phyloP scores from a whole-genome alignment of 495 filamentous ascomycete species.

The Glonium stellatum region DNA sequence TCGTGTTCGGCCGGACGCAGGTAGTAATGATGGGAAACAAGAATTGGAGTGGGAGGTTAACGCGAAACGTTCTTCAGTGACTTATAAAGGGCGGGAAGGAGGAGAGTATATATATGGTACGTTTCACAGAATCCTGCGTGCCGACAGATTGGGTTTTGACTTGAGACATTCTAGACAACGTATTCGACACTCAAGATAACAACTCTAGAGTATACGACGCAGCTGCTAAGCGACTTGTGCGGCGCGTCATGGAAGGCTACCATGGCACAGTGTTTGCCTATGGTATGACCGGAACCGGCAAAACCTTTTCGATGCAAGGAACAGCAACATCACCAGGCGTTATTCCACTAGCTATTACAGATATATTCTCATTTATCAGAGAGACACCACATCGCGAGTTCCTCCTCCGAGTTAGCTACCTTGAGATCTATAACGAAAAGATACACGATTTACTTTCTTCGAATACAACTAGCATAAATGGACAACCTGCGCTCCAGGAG shows the following conservation, averaged over 20 bases:
- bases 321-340: conserved; percentile 95
- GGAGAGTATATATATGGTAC: conserved; percentile 90
- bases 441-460: conserved; percentile 88
- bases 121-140: conserved; percentile 19
- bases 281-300: conserved; percentile 97
- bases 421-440: conserved; percentile 98
- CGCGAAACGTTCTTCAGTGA: conserved; percentile 69
- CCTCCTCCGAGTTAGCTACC: conserved; percentile 89
- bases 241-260: conserved; percentile 97
- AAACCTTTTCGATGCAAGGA: conserved; percentile 99
- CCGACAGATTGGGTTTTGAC: conserved; percentile 13
- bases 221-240: conserved; percentile 85
- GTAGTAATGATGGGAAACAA: conserved; percentile 51
- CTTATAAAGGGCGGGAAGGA: conserved; percentile 79
- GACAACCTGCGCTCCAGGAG: conserved; percentile 54
- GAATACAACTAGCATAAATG: conserved; percentile 34
- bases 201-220: conserved; percentile 92
- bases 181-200: conserved; percentile 85
- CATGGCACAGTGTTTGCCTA: conserved; percentile 98
- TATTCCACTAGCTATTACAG: conserved; percentile 93
- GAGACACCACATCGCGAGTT: conserved; percentile 95
- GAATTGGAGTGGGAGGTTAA: conserved; percentile 93
- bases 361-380: conserved; percentile 97
- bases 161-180: conserved; percentile 63
- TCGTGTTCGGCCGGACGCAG: conserved; percentile 77